Base-by-base conservation (phyloP, 805 yeast genomes). In the Saccharomycopsis sp. region DNA sequence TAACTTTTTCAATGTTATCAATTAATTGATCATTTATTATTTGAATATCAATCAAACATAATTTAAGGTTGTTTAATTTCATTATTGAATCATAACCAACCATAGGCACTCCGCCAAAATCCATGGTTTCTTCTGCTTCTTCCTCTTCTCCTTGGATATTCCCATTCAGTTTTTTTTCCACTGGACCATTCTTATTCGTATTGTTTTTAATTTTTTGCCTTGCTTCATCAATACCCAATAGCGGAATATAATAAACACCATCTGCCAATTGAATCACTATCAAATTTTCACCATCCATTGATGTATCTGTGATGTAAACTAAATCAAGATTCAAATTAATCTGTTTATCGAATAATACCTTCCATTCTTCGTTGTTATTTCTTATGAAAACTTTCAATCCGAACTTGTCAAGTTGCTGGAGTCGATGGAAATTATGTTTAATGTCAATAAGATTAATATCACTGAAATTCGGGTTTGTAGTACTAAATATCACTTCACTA, bases 11-110 rank as follows among this genome's bases (percentile, higher is more conserved):
- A 3, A 44, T 40, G 14, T 16, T 24, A 9, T 6, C 7, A n/a
- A 28, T 24, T 14, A 47, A 32, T 19, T 45, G 45, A 31, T 47
- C 13, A 23, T 44, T 47, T n/a, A 44, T 47, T 8, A 32, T 43
- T 36, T 43, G 42, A 16, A 63, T 47, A 43, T 66, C 71, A 16
- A 52, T 45, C 2, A 65, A 56, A 45, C 68, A 63, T n/a, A 58
- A 48, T 9, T 64, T 60, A 20, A 61, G 54, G 35, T 64, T 66
- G 39, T 64, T 61, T 47, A 66, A 44, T 38, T 63, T 64, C 67
- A 66, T 63, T 5, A 64, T 61, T 42, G 62, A 68, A 42, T 65
- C 69, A 47, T 59, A 66, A 0, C 65, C 51, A 43, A 65, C 55
- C 9, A 65, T 56, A 11, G 31, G 31, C 39, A 56, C 57, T 8